These are phyloP conservation scores for Kregervanrija pseudodelftensis DNA, from an alignment of 805 yeast genomes.

Conservation along the genomic window DNA sequence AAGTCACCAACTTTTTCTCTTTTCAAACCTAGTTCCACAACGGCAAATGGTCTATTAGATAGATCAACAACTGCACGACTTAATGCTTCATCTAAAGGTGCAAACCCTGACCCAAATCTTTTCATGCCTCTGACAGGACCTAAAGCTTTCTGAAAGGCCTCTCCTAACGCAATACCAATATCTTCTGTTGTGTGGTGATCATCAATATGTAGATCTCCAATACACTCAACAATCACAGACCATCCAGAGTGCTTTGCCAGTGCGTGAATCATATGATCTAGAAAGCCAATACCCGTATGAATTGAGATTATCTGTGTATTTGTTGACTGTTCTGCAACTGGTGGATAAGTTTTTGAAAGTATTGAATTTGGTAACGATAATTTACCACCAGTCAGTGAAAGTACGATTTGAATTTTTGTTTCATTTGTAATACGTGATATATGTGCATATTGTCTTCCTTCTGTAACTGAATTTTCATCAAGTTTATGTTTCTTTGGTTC, in stretches of 20 bases:
- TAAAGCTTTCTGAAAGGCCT: slow-evolving; percentile 81
- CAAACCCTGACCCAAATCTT: slow-evolving; percentile 88
- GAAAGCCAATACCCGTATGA: slow-evolving; percentile 89
- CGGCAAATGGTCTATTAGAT: slow-evolving; percentile 89
- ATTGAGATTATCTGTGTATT: slow-evolving; percentile 67
- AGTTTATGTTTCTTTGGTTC: slow-evolving; percentile 8
- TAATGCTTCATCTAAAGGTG: slow-evolving; percentile 94
- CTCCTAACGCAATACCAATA: slow-evolving; percentile 86
- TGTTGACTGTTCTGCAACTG: slow-evolving; percentile 43
- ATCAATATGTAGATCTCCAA: slow-evolving; percentile 92
- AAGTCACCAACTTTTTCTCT: slow-evolving; percentile 92
- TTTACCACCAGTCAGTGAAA: slow-evolving; percentile 82
- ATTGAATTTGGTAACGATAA: slow-evolving; percentile 57
- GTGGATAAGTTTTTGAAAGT: slow-evolving; percentile 25
- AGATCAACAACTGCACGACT: slow-evolving; percentile 94
- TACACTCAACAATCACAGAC: slow-evolving; percentile 83
- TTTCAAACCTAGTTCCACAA: slow-evolving; percentile 79
- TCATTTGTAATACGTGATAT: slow-evolving; percentile 80
- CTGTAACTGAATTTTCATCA: slow-evolving; percentile 6
- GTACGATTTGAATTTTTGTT: slow-evolving; percentile 82
- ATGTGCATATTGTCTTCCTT: slow-evolving; percentile 32
- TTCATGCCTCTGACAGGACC: slow-evolving; percentile 88
- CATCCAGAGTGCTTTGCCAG: slow-evolving; percentile 96
- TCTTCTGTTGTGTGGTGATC: slow-evolving; percentile 98
- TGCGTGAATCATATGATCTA: slow-evolving; percentile 97